Percentiles rank a stretch among this genome's conserved stretches.
Conservation (phyloP, 208 protist species). For the Phytomonas sp. region DNA sequence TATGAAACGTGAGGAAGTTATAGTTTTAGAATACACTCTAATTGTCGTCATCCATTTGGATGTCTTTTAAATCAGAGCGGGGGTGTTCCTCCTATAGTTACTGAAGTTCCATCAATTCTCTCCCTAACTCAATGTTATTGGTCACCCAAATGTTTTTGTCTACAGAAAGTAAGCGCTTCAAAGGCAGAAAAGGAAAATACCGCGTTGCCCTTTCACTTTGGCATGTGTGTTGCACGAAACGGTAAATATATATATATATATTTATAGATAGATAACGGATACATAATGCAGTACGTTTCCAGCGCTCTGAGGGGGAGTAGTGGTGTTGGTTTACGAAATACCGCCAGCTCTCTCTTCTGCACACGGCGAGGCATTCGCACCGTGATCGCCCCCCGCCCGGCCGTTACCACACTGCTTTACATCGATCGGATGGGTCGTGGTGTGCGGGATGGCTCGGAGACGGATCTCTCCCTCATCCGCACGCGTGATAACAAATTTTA, state of each 20-base stretch:
- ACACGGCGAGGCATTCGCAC: conserved; percentile 42
- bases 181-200: not conserved
- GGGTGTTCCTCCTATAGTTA: not conserved
- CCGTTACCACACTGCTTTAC: conserved; percentile 76
- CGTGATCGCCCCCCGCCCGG: conserved; percentile 72
- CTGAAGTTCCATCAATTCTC: not conserved
- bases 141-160: not conserved
- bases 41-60: not conserved
- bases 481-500: conserved; percentile 90
- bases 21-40: not conserved
- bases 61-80: not conserved
- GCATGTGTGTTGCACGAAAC: not conserved
- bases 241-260: not conserved
- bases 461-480: conserved; percentile 66
- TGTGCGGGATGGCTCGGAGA: conserved; percentile 53
- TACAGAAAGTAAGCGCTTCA: not conserved
- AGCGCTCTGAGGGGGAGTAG: not conserved
- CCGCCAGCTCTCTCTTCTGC: not conserved
- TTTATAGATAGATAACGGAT: not conserved
- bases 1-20: not conserved
- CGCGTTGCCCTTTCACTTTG: not conserved
- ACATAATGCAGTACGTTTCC: not conserved
- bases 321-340: not conserved
- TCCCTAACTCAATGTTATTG: not conserved
- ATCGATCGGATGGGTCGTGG: conserved; percentile 52